Base-by-base conservation (phyloP, 257 asterid species). In the Datura wrightii region DNA sequence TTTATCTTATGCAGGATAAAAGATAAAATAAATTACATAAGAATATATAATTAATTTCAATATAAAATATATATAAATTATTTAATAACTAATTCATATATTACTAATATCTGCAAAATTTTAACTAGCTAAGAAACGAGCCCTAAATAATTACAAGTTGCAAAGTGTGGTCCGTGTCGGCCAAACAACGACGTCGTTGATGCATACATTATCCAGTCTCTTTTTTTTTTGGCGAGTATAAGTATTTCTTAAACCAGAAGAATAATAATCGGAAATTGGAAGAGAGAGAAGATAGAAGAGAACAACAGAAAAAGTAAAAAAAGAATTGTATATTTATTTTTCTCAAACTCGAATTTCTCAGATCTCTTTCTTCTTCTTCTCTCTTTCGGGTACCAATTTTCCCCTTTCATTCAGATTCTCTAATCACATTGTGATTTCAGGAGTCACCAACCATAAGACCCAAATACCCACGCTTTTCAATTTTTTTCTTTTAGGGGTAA, bases 261-360 rank as follows among this genome's bases (percentile, higher is more conserved):
- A 7, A 18, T 1, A 16, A 58, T 37, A 39, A 16, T 8, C 36
- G n/a, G 67, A 19, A 42, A 55, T 39, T 16, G 14, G 48, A 36
- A 84, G 10, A 7, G 31, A 15, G 34, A 70, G 50, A 70, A 53
- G 31, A 18, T 1, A 18, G 76, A 41, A 53, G 13, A 39, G 8
- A 66, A 31, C 13, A 9, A 5, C 10, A 16, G 14, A 2, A 34
- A 60, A 41, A 39, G 42, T 4, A 39, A 39, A 54, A 56, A 15
- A 5, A 10, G 54, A 85, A n/a, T 18, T 3, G 10, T 19, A 9
- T 39, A 31, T 1, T 10, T 11, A 31, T 14, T 39, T 10, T 44
- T 10, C 74, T 79, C 58, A 63, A 41, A 19, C 76, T 86, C 76
- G 18, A 79, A 78, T 86, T 83, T 78, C 79, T 72, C 65, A 50